Evolutionary conservation across 2,329 filamentous ascomycete genomes (phyloP).

Genomic region (Ceratocystis huliohia): DNA sequence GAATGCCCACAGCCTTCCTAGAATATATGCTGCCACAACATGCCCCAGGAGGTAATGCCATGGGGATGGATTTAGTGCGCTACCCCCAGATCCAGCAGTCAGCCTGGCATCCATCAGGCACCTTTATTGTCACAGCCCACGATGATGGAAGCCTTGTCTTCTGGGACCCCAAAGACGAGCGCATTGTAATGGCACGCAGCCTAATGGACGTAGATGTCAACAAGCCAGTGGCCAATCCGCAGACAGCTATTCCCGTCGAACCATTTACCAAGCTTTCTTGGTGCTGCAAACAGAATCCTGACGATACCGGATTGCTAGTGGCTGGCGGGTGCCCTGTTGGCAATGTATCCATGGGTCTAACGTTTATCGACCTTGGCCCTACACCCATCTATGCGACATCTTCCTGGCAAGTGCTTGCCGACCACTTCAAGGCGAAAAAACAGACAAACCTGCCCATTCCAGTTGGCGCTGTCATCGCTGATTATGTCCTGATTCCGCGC

Average conservation of each 20-base stretch:
- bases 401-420: slow-evolving; percentile 68
- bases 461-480: slow-evolving; percentile 58
- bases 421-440: slow-evolving; percentile 67
- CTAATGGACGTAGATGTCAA: slow-evolving; percentile 63
- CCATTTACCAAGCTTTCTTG: slow-evolving; percentile 71
- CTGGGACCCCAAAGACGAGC: slow-evolving; percentile 85
- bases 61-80: slow-evolving; percentile 47
- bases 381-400: slow-evolving; percentile 89
- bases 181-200: slow-evolving; percentile 70
- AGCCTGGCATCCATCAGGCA: slow-evolving; percentile 88
- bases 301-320: slow-evolving; percentile 80
- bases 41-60: slow-evolving; percentile 68
- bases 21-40: slow-evolving; percentile 70
- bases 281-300: slow-evolving; percentile 89
- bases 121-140: slow-evolving; percentile 73
- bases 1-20: slow-evolving; percentile 63
- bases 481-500: slow-evolving; percentile 75
- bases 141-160: slow-evolving; percentile 87
- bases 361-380: slow-evolving; percentile 75
- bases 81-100: slow-evolving; percentile 69
- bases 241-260: slow-evolving; percentile 49
- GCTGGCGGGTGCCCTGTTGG: slow-evolving; percentile 65
- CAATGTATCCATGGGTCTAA: slow-evolving; percentile 60
- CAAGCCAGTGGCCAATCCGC: slow-evolving; percentile 42
- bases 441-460: slow-evolving; percentile 63